phyloP scores from a whole-genome alignment of 192 early-diverging fungal genomes.

The Podila horticola region DNA sequence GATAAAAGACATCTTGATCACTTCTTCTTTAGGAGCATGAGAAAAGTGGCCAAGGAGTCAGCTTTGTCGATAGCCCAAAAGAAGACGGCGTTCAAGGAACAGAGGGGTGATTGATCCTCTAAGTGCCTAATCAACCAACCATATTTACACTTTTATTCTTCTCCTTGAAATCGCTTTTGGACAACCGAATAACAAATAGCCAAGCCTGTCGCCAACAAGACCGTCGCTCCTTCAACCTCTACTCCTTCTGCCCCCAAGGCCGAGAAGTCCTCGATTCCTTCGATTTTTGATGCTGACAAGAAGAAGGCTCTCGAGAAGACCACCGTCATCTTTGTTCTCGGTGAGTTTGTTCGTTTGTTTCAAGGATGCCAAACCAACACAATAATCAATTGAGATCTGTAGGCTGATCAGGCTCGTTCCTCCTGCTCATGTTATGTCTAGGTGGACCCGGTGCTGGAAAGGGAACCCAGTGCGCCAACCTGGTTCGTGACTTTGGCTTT shows the following conservation, averaged over 20 bases:
- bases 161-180: not conserved
- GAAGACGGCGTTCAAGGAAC: no score
- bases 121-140: no score
- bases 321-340: constrained; percentile 91
- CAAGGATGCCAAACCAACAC: not conserved
- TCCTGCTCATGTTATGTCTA: constrained; percentile 8
- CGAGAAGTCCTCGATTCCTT: constrained; percentile 10
- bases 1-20: no score
- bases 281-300: constrained; percentile 18
- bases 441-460: constrained; percentile 91
- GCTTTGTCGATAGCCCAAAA: no score
- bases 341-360: constrained; percentile 37
- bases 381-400: not conserved
- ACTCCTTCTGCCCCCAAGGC: constrained; percentile 2
- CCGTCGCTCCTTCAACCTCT: constrained; percentile 9
- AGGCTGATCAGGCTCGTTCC: not conserved
- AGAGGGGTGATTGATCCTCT: no score
- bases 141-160: no score
- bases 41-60: no score
- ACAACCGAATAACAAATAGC: not conserved
- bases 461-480: constrained; percentile 92
- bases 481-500: constrained; percentile 92
- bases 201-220: constrained; percentile 16
- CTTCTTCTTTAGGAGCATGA: no score
- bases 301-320: constrained; percentile 59